Evolutionary conservation across 2,329 filamentous ascomycete genomes (phyloP).

Genomic region (Xylariales sp.): DNA sequence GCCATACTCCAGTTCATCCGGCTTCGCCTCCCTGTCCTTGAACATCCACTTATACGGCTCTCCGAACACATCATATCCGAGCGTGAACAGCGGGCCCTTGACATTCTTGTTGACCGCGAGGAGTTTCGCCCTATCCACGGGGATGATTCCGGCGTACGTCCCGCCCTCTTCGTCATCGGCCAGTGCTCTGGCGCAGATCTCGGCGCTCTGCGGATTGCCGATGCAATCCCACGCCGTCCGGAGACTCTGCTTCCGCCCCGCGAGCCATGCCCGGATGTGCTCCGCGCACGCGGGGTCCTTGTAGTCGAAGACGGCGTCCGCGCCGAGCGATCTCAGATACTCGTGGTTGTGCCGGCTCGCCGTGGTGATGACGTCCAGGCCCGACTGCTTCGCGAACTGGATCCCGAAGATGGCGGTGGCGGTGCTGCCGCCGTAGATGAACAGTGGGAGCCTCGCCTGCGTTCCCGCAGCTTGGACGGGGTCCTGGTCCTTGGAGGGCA

Average conservation of each 20-base stretch:
- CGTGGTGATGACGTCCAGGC: constrained; percentile 34
- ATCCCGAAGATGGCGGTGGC: constrained; percentile 50
- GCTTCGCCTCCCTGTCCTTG: constrained; percentile 11
- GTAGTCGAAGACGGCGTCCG: constrained; percentile 29
- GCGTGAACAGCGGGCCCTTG: constrained; percentile 21
- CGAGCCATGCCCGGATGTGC: constrained; percentile 19
- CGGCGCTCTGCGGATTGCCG: constrained; percentile 18
- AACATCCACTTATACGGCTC: constrained; percentile 21
- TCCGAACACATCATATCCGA: constrained; percentile 38
- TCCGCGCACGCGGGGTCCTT: constrained; percentile 15
- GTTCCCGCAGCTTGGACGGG: constrained; percentile 22
- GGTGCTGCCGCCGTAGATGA: constrained; percentile 47
- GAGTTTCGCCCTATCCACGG: constrained; percentile 32
- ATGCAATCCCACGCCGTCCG: constrained; percentile 31
- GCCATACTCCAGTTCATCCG: constrained; percentile 30
- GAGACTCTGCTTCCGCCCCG: constrained; percentile 14
- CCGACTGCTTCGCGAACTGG: constrained; percentile 38
- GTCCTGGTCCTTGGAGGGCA: constrained; percentile 33
- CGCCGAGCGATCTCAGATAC: constrained; percentile 27
- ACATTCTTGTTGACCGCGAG: constrained; percentile 37
- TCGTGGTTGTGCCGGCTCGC: constrained; percentile 33
- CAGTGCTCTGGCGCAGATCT: constrained; percentile 27
- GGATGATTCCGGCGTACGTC: constrained; percentile 35
- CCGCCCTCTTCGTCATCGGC: constrained; percentile 24
- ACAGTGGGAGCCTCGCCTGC: constrained; percentile 32